These are phyloP conservation scores for Trichoderma sp. DNA, from an alignment of 2,329 filamentous ascomycete species.

Conservation along the genomic window DNA sequence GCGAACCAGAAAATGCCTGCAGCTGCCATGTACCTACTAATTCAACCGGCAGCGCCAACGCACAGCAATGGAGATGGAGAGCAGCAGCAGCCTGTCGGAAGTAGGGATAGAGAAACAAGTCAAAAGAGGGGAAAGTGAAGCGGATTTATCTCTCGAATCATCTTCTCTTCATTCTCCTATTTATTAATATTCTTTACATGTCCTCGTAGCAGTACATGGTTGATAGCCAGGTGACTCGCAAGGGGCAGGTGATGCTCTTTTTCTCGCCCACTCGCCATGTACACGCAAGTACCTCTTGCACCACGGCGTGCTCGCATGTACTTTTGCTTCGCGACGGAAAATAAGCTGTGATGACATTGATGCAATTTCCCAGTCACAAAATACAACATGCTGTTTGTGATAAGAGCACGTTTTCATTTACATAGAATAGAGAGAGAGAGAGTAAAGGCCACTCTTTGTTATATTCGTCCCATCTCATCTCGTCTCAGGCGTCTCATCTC, in stretches of 20 bases:
- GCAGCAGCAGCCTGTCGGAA: not conserved
- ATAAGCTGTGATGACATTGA: not conserved
- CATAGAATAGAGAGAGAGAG: not conserved
- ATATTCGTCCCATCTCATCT: not conserved
- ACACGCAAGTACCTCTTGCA: not conserved
- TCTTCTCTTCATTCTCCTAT: not conserved
- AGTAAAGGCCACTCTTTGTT: not conserved
- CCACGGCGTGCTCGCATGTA: not conserved
- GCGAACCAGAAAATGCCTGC: conserved; percentile 4
- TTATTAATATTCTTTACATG: not conserved
- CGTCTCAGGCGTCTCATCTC: not conserved
- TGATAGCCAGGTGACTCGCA: conserved; percentile 9
- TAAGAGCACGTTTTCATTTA: not conserved
- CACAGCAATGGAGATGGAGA: not conserved
- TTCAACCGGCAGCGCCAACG: not conserved
- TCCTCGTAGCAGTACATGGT: not conserved
- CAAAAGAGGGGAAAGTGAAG: not conserved
- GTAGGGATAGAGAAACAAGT: not conserved
- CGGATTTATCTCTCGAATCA: not conserved
- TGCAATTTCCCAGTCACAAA: not conserved
- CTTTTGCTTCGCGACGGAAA: not conserved
- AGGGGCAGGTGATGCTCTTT: conserved; percentile 15
- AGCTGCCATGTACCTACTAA: not conserved
- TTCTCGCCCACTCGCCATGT: not conserved
- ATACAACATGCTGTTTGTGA: not conserved